Evolutionary conservation across 2,329 filamentous ascomycete species (phyloP).

Genomic region (Ascosphaera apis): DNA sequence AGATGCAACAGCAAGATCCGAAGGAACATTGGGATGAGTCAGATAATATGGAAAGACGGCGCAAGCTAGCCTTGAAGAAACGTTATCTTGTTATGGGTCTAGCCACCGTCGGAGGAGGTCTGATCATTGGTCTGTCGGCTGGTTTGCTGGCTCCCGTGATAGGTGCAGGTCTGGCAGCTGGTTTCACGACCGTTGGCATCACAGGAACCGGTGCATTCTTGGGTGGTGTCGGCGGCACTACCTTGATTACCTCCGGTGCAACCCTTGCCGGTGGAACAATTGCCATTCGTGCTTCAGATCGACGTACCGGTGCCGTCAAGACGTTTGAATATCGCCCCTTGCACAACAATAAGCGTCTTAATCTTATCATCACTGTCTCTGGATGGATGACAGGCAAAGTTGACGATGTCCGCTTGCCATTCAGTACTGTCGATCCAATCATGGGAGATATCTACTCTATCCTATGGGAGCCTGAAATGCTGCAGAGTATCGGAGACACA

Average conservation of each 20-base stretch:
- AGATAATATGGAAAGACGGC: slow-evolving; percentile 68
- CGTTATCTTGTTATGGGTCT: slow-evolving; percentile 90
- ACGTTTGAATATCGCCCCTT: slow-evolving; percentile 93
- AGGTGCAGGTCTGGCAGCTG: slow-evolving; percentile 76
- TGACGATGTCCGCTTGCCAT: slow-evolving; percentile 86
- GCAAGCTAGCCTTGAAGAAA: slow-evolving; percentile 58
- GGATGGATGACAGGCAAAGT: slow-evolving; percentile 98
- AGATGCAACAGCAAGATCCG: slow-evolving; percentile 88
- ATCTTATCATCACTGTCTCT: slow-evolving; percentile 81
- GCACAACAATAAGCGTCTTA: slow-evolving; percentile 94
- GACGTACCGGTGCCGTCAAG: slow-evolving; percentile 73
- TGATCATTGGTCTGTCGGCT: slow-evolving; percentile 87
- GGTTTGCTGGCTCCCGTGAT: slow-evolving; percentile 83
- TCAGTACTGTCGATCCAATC: slow-evolving; percentile 84
- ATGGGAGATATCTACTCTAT: slow-evolving; percentile 98
- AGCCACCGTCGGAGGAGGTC: slow-evolving; percentile 79
- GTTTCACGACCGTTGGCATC: slow-evolving; percentile 86
- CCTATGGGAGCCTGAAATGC: slow-evolving; percentile 94
- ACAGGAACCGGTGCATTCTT: slow-evolving; percentile 73
- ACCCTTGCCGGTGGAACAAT: slow-evolving; percentile 73
- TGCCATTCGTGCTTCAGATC: slow-evolving; percentile 60
- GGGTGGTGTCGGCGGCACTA: slow-evolving; percentile 75
- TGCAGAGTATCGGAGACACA: slow-evolving; percentile 91
- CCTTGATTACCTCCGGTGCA: slow-evolving; percentile 76
- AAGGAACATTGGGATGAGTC: slow-evolving; percentile 98